Evolutionary conservation across 2,329 filamentous ascomycete genomes (phyloP), one percentile per base, ranked within the genome.

Genomic region (Claviceps paspali): DNA sequence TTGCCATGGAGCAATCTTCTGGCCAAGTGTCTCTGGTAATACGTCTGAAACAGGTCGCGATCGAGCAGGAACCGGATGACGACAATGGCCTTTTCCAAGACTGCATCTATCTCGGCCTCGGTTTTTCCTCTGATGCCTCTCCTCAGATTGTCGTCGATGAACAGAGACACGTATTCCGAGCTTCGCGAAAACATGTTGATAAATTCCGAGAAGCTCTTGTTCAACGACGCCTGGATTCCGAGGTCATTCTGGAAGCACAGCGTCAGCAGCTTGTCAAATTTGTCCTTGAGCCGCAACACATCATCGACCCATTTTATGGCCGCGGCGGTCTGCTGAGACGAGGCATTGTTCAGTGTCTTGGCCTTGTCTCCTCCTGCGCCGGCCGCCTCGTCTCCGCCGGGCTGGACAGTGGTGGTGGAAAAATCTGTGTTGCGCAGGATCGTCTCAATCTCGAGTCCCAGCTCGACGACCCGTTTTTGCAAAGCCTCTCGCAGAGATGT

Each of bases 241-340:
- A 85, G 69, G 50, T 96, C 87, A 30, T 72, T 67, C 17, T 69
- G 56, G 53, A 96, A 93, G 30, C 87, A 83, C 9, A 62, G 57
- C 29, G 62, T 63, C 74, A 80, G 86, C 41, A 98, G 72, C 10
- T 60, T 68, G 54, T 96, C 87, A 49, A 94, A 96, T 52, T 91
- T 92, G 47, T 82, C 78, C 57, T 96, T 95, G 21, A 98, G 65
- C 14, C 62, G 60, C 33, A 98, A 63, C 2, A 96, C 82, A 49
- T 94, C 86, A 48, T 93, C 84, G 2, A 96, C 88, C 91, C 91
- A 98, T 50, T 82, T 84, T 48, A 96, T 81, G 0, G 91, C 91
- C 2, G 86, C 82, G 0, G 76, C 72, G 1, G 91, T 96, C 52
- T 87, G 80, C 53, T 85, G 80, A 21, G 84, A 87, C n/a, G n/a